These are phyloP conservation scores for Phalaenopsis equestris DNA, from an alignment of 106 monocot genomes.

Conservation along the genomic window DNA sequence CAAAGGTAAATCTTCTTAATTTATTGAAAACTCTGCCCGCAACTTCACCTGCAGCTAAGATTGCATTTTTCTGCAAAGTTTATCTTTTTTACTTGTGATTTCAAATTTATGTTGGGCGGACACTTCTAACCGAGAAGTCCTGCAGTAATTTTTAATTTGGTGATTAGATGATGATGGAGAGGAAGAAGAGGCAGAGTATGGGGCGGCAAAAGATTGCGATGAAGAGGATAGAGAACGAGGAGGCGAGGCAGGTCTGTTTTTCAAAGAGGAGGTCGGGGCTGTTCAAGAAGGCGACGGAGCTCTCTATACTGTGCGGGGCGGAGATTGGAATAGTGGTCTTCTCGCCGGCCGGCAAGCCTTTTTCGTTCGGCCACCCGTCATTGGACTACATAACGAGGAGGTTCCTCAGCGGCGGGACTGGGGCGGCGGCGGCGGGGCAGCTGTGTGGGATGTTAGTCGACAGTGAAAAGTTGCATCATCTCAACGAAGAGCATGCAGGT, in stretches of 20 bases:
- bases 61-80: too few species aligned
- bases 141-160: too few species aligned
- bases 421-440: background rate
- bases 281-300: constrained; percentile 14
- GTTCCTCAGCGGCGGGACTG: background rate
- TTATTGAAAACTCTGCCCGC: too few species aligned
- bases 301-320: constrained; percentile 10
- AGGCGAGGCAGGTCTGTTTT: constrained; percentile 17
- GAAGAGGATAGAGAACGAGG: constrained; percentile 13
- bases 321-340: constrained; percentile 10
- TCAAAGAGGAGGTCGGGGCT: constrained; percentile 8
- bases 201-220: constrained; percentile 15
- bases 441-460: background rate
- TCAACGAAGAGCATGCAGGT: constrained; percentile 6
- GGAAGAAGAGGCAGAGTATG: constrained; percentile 11
- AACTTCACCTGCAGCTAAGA: too few species aligned
- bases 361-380: constrained; percentile 11
- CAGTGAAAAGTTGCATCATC: background rate
- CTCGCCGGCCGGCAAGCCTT: constrained; percentile 12
- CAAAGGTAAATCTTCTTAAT: too few species aligned
- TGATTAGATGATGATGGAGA: background rate
- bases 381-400: background rate
- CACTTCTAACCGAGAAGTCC: too few species aligned
- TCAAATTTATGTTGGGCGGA: too few species aligned
- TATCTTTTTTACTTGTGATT: too few species aligned